A percentile compares a stretch with the other conserved stretches of the same genome.
These are phyloP conservation scores for Pythium dissimile DNA, from an alignment of 352 stramenopile species.

Conservation along the genomic window DNA sequence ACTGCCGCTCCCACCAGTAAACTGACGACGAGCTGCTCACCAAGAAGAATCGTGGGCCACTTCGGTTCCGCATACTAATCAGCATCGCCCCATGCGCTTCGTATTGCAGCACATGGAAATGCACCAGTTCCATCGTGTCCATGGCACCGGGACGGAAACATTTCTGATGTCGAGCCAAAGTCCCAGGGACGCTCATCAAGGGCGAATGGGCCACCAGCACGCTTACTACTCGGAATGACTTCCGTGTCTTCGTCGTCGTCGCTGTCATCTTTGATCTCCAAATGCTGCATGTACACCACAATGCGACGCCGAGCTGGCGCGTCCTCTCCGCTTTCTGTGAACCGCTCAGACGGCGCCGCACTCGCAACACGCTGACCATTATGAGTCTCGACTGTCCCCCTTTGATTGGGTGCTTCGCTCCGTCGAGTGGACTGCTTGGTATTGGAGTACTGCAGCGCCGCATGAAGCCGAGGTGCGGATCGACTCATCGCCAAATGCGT, in stretches of 20 bases:
- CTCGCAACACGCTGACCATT: not conserved
- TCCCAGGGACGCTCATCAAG: too few species aligned
- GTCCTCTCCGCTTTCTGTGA: not conserved
- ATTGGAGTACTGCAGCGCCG: not conserved
- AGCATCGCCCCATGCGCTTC: constrained; percentile 2
- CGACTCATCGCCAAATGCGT: constrained; percentile 18
- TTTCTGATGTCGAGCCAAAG: too few species aligned
- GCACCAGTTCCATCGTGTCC: not conserved
- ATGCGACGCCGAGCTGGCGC: constrained; percentile 2
- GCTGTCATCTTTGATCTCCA: constrained; percentile 8
- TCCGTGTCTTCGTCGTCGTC: not conserved
- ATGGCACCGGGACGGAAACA: not conserved
- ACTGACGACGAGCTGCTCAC: too few species aligned
- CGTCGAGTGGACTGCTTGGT: not conserved
- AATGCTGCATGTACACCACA: constrained; percentile 23
- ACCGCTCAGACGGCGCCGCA: not conserved
- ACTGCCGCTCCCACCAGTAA: too few species aligned
- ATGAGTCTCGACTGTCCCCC: not conserved
- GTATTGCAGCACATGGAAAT: not conserved
- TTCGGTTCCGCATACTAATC: constrained; percentile 9
- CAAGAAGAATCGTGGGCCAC: too few species aligned
- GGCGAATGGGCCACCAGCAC: too few species aligned
- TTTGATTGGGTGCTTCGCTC: constrained; percentile 1
- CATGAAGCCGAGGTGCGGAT: constrained; percentile 18
- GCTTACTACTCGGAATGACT: not conserved